Percentiles rank a stretch among this genome's conserved stretches.
Conservation (phyloP, 2,329 filamentous ascomycete genomes). For the Raffaelea albimanens region DNA sequence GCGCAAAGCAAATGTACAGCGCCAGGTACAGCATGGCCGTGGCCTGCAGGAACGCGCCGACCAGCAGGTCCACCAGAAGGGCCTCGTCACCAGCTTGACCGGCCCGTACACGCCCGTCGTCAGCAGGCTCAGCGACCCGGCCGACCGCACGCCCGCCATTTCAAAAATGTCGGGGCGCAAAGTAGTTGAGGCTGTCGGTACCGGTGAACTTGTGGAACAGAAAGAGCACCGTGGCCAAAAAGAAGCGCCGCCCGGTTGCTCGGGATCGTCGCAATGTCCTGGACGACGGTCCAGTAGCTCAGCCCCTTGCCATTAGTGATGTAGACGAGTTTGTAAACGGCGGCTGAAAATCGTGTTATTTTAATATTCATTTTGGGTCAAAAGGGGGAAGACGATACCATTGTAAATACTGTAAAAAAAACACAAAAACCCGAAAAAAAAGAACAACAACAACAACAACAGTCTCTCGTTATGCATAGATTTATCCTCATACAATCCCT, state of each 20-base stretch:
- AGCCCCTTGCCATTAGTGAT: no score
- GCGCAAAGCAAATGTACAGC: conserved; percentile 24
- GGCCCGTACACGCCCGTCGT: conserved; percentile 23
- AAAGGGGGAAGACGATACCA: no score
- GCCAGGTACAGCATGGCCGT: conserved; percentile 20
- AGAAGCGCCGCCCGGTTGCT: conserved; percentile 18
- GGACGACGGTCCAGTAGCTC: conserved; percentile 2
- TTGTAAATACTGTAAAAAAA: no score
- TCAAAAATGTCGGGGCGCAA: conserved; percentile 28
- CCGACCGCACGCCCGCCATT: conserved; percentile 24
- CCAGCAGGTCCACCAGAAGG: conserved; percentile 13
- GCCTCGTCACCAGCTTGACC: conserved; percentile 18
- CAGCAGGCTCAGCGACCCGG: conserved; percentile 21
- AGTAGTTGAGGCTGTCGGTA: conserved; percentile 30
- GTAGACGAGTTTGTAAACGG: no score
- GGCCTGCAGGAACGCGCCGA: conserved; percentile 16
- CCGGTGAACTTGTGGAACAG: conserved; percentile 32
- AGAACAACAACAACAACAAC: no score
- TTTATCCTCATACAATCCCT: no score
- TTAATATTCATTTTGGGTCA: no score
- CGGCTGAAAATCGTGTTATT: no score
- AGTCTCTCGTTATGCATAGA: no score
- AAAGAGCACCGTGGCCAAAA: conserved; percentile 17
- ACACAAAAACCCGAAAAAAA: no score
- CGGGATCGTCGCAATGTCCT: conserved; percentile 15